phyloP scores from a whole-genome alignment of 2,329 filamentous ascomycete genomes.

The Didymella pomorum region DNA sequence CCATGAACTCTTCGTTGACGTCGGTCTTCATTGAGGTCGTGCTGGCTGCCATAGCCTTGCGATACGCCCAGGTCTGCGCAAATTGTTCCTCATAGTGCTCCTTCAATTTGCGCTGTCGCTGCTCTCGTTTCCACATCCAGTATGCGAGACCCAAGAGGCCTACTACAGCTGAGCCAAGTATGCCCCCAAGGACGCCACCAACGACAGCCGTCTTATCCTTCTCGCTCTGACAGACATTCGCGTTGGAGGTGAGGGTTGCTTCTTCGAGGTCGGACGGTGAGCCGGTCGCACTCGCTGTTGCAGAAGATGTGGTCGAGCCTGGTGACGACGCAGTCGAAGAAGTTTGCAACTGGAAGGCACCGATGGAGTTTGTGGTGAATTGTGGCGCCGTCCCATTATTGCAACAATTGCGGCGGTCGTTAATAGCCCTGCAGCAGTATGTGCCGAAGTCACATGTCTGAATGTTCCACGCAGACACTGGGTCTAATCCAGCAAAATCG shows the following conservation, averaged over 20 bases:
- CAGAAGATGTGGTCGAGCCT: constrained; percentile 9
- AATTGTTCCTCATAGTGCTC: constrained; percentile 48
- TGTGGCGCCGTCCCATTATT: constrained; percentile 36
- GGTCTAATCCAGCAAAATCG: constrained; percentile 26
- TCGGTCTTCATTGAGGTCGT: constrained; percentile 12
- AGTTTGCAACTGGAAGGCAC: constrained; percentile 31
- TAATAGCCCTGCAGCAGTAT: constrained; percentile 45
- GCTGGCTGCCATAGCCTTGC: constrained; percentile 32
- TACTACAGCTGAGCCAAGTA: constrained; percentile 35
- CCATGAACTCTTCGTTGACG: constrained; percentile 8
- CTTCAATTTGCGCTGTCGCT: constrained; percentile 42
- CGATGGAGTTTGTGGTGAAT: constrained; percentile 34
- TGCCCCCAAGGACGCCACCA: constrained; percentile 36
- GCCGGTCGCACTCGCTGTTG: constrained; percentile 16
- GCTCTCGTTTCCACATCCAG: constrained; percentile 43
- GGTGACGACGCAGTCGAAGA: constrained; percentile 17
- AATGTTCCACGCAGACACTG: constrained; percentile 43
- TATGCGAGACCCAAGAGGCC: constrained; percentile 24
- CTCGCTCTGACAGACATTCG: constrained; percentile 26
- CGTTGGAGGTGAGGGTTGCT: constrained; percentile 11
- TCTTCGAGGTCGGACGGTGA: constrained; percentile 8
- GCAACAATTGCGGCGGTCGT: constrained; percentile 42
- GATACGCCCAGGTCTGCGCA: constrained; percentile 37
- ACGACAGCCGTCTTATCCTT: constrained; percentile 35
- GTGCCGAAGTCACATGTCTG: constrained; percentile 47